These are phyloP conservation scores for Cynanchum wilfordii DNA, from an alignment of 257 asterid genomes.

Conservation along the genomic window DNA sequence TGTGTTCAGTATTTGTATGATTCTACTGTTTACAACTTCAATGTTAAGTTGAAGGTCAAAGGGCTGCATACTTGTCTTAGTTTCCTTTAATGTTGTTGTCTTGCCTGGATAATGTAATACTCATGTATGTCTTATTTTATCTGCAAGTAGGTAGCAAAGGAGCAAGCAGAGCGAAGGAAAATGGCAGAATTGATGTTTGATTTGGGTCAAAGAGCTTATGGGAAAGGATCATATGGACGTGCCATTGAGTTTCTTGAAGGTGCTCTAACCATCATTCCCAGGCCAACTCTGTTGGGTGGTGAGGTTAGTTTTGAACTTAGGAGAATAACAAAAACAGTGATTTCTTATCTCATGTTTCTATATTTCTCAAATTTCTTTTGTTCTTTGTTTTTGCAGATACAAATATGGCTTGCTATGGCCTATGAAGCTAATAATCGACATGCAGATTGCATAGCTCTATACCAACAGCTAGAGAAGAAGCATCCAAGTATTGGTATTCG, in stretches of 20 bases:
- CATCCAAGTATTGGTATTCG: slow-evolving; percentile 83
- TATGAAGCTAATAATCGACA: slow-evolving; percentile 96
- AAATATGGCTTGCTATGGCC: slow-evolving; percentile 99
- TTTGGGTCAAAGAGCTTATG: slow-evolving; percentile 91
- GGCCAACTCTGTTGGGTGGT: slow-evolving; percentile 92
- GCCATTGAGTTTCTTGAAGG: slow-evolving; percentile 97
- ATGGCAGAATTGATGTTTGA: slow-evolving; percentile 87
- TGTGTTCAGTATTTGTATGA: background rate
- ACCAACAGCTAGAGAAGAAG: slow-evolving; percentile 62
- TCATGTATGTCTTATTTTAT: slow-evolving; percentile 6
- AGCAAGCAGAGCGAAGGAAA: slow-evolving; percentile 88
- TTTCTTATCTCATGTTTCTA: background rate
- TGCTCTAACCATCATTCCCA: slow-evolving; percentile 84
- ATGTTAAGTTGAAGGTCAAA: background rate
- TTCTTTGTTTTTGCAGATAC: slow-evolving; percentile 49
- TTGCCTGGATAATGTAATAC: slow-evolving; percentile 4
- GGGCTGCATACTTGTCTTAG: background rate
- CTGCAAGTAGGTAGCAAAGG: slow-evolving; percentile 70
- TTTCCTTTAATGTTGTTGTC: background rate
- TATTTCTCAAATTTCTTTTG: background rate
- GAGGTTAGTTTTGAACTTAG: slow-evolving; percentile 56
- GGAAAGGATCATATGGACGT: slow-evolving; percentile 82
- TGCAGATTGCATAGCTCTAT: slow-evolving; percentile 80
- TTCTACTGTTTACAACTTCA: background rate
- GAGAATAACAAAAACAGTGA: background rate